Base-by-base conservation (phyloP, 1,284 basidiomycete species). In the Rhodotorula sp. region DNA sequence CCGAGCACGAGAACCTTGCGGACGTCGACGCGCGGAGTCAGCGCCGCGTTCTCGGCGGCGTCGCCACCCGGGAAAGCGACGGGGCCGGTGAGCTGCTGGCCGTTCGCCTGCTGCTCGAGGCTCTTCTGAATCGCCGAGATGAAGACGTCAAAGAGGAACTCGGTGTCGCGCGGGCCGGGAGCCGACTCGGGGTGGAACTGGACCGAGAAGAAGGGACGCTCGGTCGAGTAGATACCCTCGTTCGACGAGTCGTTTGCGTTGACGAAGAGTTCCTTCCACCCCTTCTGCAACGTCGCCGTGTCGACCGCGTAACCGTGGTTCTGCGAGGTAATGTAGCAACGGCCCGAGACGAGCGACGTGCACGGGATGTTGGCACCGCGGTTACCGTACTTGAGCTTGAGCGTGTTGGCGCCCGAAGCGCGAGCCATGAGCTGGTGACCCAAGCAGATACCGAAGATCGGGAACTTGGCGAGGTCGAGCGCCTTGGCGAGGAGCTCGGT, bases 371-470 rank as follows among this genome's bases (percentile, higher is more conserved):
- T 99, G 82, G 97, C 94, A 20, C 97, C 97, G 77, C 97, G 92
- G 82, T 99, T 99, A 68, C 97, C 97, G 82, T 98, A 99, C 85
- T 98, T 98, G 92, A 99, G 97, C 84, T 99, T 99, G 63, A 90
- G 91, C 14, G 97, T 99, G 73, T 86, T 87, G 15, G 94, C 96
- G 61, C 97, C 97, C 7, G 92, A 91, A 56, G 97, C 97, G 68
- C 98, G 88, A 8, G 95, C 93, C 73, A 99, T 88, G 46, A 99
- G 86, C 84, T 99, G 97, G 83, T 99, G 97, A 62, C 97, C 97
- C 56, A 99, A 88, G 85, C 97, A 99, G 81, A 99, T 99, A 83
- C 97, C 97, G 79, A 99, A 99, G 80, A 99, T 91, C 49, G 97
- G 97, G 62, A 86, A 87, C 76, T 91, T 89, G 70, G 85, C 87